Base-by-base conservation (phyloP, 164 flowering plant genomes). In the Cinnamomum micranthum region DNA sequence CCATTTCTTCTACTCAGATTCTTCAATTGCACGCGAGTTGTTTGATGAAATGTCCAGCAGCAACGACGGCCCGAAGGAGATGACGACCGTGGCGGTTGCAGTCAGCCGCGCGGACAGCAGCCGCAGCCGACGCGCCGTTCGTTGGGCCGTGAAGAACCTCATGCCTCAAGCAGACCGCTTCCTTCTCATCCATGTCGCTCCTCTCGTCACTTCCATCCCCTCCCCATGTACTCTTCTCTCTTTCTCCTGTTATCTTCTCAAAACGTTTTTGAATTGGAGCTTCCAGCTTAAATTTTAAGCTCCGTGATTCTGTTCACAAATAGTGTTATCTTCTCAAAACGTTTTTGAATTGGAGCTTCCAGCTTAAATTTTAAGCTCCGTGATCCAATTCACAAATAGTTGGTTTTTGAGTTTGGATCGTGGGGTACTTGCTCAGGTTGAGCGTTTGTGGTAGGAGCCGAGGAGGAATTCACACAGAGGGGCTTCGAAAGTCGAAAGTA, bases 131-230 rank as follows among this genome's bases (percentile, higher is more conserved):
- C 85, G 92, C 13, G 97, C 98, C 2, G 87, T 92, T 22, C 78
- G 79, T 50, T 94, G 95, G 97, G 94, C 98, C 15, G 81, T 84
- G 72, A 89, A 89, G 77, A 94, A 88, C 77, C 78, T 94, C 60
- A 33, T 83, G 75, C 72, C 81, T 28, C 70, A 70, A 28, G 85
- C 88, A 12, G 83, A 87, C 75, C 86, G 87, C 4, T 81, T 94
- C 76, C 63, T 91, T 35, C 81, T 94, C 10, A 77, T 91, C 70
- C 93, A 90, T 79, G 97, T 92, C 76, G 86, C 87, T 84, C 92
- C 97, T 12, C 66, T 76, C 35, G 77, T 91, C 79, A 84, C 85
- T 71, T 81, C 86, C 20, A 81, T 94, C 55, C 94, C 97, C 12
- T 81, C 91, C 76, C 98, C 97, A 22, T 84, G 98, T 93, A 85